Evolutionary conservation across 1,139 yeast species (phyloP).

Genomic region (Saccharomyces hybrid): DNA sequence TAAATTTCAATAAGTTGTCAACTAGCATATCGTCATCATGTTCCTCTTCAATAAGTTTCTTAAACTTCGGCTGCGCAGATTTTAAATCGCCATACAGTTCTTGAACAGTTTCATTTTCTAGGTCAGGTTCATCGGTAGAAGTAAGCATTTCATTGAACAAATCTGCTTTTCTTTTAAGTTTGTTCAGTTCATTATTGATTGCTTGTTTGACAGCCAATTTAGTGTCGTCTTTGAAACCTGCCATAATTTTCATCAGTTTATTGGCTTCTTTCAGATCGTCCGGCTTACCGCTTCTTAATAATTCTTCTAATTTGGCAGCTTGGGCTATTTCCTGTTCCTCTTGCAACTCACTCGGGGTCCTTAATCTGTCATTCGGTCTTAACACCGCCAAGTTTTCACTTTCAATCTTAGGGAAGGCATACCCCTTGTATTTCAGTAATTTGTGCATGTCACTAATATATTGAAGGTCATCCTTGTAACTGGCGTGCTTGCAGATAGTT

Average conservation of each 20-base stretch:
- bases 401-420: conserved; percentile 84
- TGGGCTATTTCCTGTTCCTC: conserved; percentile 90
- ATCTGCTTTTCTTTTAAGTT: conserved; percentile 82
- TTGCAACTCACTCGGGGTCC: conserved; percentile 83
- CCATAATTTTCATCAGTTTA: conserved; percentile 94
- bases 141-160: conserved; percentile 81
- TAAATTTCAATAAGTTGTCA: conserved; percentile 55
- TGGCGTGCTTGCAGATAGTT: conserved; percentile 83
- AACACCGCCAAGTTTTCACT: conserved; percentile 89
- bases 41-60: conserved; percentile 73
- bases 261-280: conserved; percentile 94
- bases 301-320: conserved; percentile 89
- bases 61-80: conserved; percentile 80
- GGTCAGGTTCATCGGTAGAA: conserved; percentile 46
- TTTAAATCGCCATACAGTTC: conserved; percentile 77
- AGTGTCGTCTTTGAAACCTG: conserved; percentile 86
- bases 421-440: conserved; percentile 76
- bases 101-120: conserved; percentile 59
- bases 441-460: conserved; percentile 95
- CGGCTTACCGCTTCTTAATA: conserved; percentile 92
- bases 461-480: conserved; percentile 85
- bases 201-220: conserved; percentile 61
- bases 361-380: conserved; percentile 83
- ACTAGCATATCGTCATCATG: conserved; percentile 63
- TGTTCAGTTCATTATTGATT: conserved; percentile 76